Evolutionary conservation across 2,329 filamentous ascomycete species (phyloP).

Genomic region (Epichloe coenophiala): DNA sequence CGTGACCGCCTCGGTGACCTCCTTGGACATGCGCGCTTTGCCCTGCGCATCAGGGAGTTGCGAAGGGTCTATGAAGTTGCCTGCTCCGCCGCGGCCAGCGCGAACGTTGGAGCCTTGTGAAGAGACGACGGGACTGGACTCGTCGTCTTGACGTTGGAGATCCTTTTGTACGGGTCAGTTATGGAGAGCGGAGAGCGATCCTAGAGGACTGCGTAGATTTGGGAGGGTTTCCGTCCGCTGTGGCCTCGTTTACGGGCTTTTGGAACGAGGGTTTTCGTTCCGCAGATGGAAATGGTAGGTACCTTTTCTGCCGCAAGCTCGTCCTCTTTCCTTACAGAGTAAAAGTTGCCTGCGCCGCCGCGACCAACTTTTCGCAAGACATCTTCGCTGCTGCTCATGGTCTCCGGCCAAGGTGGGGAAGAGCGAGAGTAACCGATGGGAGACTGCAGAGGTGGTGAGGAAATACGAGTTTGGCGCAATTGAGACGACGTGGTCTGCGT

Average conservation of each 20-base stretch:
- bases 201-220: not conserved
- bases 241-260: not conserved
- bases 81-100: constrained; percentile 33
- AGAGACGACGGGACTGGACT: constrained; percentile 1
- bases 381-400: constrained; percentile 20
- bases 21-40: constrained; percentile 20
- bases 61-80: constrained; percentile 38
- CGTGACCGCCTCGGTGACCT: constrained; percentile 20
- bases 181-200: too few relatives aligned
- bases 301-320: constrained; percentile 18
- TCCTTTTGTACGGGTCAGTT: constrained; percentile 16
- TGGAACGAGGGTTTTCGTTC: not conserved
- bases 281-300: not conserved
- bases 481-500: too few relatives aligned
- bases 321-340: constrained; percentile 36
- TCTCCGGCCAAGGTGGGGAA: not conserved
- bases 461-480: too few relatives aligned
- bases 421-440: not conserved
- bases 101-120: constrained; percentile 8
- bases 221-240: not conserved
- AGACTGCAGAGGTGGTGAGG: too few relatives aligned
- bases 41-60: constrained; percentile 19
- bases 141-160: constrained; percentile 24
- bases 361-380: constrained; percentile 41
- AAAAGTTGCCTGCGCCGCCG: constrained; percentile 53